A percentile compares a stretch with the other conserved stretches of the same genome.
phyloP scores from a whole-genome alignment of 805 yeast species.

The Lachancea lanzarotensis region DNA sequence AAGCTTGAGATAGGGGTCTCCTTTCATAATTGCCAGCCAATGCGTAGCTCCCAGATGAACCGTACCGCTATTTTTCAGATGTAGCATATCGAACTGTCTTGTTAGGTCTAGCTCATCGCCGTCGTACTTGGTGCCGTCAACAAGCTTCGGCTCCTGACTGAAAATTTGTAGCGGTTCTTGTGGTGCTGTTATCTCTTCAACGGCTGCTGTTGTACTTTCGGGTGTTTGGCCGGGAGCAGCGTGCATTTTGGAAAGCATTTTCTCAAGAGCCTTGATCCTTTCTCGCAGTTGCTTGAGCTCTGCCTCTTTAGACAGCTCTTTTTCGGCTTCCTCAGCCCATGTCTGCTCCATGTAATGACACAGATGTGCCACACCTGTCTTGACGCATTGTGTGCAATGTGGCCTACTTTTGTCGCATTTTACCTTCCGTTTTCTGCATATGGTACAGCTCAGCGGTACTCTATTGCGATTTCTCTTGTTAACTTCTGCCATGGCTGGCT shows the following conservation, averaged over 20 bases:
- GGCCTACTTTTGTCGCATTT: constrained; percentile 48
- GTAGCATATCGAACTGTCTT: constrained; percentile 40
- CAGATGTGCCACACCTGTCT: constrained; percentile 51
- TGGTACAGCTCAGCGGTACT: constrained; percentile 42
- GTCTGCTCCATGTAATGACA: constrained; percentile 53
- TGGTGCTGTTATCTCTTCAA: neutral
- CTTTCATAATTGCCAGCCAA: constrained; percentile 54
- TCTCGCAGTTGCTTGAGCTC: constrained; percentile 49
- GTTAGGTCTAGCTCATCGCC: constrained; percentile 35
- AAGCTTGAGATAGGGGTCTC: constrained; percentile 50
- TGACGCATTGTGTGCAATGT: constrained; percentile 49
- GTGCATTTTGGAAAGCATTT: constrained; percentile 34
- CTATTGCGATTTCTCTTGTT: constrained; percentile 39
- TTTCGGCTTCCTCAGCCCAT: constrained; percentile 51
- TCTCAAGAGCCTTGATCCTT: constrained; percentile 48
- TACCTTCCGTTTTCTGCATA: constrained; percentile 45
- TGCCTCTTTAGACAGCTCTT: constrained; percentile 40
- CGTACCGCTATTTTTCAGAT: constrained; percentile 38
- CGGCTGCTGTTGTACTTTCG: constrained; percentile 7
- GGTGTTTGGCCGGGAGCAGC: constrained; percentile 19
- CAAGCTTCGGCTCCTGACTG: constrained; percentile 5
- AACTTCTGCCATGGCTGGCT: constrained; percentile 11
- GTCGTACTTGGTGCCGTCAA: constrained; percentile 19
- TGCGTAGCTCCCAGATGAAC: constrained; percentile 47
- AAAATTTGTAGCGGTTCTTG: neutral